Percentiles rank a stretch among this genome's conserved stretches.
phyloP scores from a whole-genome alignment of 2,329 filamentous ascomycete species.

The Pseudogymnoascus sp. region DNA sequence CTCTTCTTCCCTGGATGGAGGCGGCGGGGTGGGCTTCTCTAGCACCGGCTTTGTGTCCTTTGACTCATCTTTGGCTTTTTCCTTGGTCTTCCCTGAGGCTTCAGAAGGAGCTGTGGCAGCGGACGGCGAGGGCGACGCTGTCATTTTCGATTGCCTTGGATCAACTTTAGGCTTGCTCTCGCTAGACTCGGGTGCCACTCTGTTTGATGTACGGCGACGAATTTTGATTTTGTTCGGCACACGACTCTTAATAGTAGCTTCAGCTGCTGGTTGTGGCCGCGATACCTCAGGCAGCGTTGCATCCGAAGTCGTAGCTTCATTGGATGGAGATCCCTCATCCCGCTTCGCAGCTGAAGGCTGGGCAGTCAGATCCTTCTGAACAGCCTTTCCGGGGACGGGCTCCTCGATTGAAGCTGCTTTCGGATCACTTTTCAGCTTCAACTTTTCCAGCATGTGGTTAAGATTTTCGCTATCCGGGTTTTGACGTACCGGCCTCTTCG shows the following conservation, averaged over 20 bases:
- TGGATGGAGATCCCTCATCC: background rate
- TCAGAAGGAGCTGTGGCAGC: background rate
- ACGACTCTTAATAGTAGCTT: background rate
- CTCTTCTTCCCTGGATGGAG: background rate
- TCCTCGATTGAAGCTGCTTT: background rate
- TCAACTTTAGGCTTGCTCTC: slow-evolving; percentile 11
- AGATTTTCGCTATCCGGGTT: slow-evolving; percentile 12
- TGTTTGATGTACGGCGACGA: slow-evolving; percentile 20
- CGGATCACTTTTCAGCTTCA: slow-evolving; percentile 21
- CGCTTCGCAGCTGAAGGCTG: background rate
- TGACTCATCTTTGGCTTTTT: background rate
- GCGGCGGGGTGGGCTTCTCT: background rate
- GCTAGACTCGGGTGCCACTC: background rate
- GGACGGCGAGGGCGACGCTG: background rate
- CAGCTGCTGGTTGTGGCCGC: background rate
- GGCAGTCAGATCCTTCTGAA: background rate
- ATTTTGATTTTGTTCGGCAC: slow-evolving; percentile 23
- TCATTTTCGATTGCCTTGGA: background rate
- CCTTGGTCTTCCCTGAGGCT: background rate
- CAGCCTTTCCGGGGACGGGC: background rate
- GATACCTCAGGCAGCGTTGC: background rate
- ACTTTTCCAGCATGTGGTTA: slow-evolving; percentile 25
- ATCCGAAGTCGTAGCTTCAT: background rate
- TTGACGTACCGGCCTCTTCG: slow-evolving; percentile 7
- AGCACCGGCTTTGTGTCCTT: background rate